Evolutionary conservation across 176 grass and related monocot genomes (phyloP).

Genomic region (Typha latifolia): DNA sequence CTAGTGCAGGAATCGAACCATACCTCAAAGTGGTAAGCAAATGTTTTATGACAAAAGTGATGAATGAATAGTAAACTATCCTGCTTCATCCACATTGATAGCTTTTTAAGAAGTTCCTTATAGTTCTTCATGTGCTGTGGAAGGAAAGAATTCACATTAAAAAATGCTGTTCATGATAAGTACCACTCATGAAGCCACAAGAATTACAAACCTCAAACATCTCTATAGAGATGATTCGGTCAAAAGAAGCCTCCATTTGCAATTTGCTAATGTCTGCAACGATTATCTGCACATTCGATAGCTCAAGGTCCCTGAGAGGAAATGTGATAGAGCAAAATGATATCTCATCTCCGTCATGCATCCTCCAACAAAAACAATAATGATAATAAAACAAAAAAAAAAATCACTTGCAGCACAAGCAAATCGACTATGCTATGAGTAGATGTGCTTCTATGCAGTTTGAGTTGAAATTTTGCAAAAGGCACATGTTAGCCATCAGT

Average conservation of each 20-base stretch:
- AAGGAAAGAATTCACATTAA: conserved; percentile 3
- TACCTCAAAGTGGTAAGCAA: conserved; percentile 98
- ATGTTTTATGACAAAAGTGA: conserved; percentile 87
- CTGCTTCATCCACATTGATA: conserved; percentile 88
- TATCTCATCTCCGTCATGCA: too few relatives aligned
- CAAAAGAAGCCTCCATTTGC: conserved; percentile 85
- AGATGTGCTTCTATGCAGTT: too few relatives aligned
- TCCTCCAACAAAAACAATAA: too few relatives aligned
- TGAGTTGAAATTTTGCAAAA: too few relatives aligned
- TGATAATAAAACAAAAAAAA: not conserved
- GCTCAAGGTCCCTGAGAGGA: conserved; percentile 43
- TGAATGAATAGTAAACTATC: conserved; percentile 84
- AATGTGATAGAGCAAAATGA: not conserved
- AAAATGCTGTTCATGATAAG: conserved; percentile 5
- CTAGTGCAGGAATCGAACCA: conserved; percentile 7
- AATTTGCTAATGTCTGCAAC: conserved; percentile 88
- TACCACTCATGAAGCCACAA: not conserved
- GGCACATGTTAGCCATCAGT: too few relatives aligned
- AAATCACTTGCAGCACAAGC: not conserved
- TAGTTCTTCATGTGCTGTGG: conserved; percentile 98
- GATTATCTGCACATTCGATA: conserved; percentile 84
- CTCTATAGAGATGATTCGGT: conserved; percentile 86
- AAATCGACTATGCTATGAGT: not conserved
- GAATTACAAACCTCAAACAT: conserved; percentile 71
- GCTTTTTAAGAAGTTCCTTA: conserved; percentile 83